Evolutionary conservation across 192 early-diverging fungal species (phyloP).

Genomic region (Gaertneriomyces semiglobifer): DNA sequence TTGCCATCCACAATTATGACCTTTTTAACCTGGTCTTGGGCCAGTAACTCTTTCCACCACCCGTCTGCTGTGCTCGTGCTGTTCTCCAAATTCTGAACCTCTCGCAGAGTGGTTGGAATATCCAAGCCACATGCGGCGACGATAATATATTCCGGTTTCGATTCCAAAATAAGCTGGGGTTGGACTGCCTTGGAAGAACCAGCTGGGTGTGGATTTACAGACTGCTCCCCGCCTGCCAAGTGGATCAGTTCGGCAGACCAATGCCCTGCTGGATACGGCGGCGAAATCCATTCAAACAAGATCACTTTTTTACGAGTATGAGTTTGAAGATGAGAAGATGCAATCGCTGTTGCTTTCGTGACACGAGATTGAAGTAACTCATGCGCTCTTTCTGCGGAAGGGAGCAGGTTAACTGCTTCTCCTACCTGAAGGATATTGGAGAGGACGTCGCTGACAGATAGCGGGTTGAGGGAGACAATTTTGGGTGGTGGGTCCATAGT

Average conservation of each 20-base stretch:
- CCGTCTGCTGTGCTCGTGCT: conserved; percentile 28
- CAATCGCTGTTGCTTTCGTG: conserved; percentile 14
- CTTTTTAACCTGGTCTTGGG: conserved; percentile 16
- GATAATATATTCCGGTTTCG: conserved; percentile 43
- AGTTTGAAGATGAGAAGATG: conserved; percentile 12
- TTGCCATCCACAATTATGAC: conserved; percentile 56
- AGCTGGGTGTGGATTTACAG: conserved; percentile 33
- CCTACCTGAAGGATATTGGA: conserved; percentile 46
- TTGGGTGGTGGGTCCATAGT: conserved; percentile 42
- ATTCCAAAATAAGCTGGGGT: conserved; percentile 26
- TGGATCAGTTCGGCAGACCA: conserved; percentile 50
- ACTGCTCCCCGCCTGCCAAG: conserved; percentile 47
- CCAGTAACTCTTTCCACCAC: conserved; percentile 33
- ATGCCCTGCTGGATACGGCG: conserved; percentile 51
- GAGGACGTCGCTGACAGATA: conserved; percentile 46
- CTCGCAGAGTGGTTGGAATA: too few relatives aligned
- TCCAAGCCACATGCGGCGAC: conserved; percentile 48
- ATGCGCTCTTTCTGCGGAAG: conserved; percentile 16
- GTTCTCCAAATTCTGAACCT: conserved; percentile 28
- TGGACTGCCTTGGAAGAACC: conserved; percentile 37
- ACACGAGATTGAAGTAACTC: conserved; percentile 27
- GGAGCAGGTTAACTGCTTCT: conserved; percentile 32
- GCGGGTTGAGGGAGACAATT: conserved; percentile 53
- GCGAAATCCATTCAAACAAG: conserved; percentile 56
- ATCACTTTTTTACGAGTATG: conserved; percentile 31